Evolutionary conservation across 768 basidiomycete genomes (phyloP).

Genomic region (Neoboletus magnificus): DNA sequence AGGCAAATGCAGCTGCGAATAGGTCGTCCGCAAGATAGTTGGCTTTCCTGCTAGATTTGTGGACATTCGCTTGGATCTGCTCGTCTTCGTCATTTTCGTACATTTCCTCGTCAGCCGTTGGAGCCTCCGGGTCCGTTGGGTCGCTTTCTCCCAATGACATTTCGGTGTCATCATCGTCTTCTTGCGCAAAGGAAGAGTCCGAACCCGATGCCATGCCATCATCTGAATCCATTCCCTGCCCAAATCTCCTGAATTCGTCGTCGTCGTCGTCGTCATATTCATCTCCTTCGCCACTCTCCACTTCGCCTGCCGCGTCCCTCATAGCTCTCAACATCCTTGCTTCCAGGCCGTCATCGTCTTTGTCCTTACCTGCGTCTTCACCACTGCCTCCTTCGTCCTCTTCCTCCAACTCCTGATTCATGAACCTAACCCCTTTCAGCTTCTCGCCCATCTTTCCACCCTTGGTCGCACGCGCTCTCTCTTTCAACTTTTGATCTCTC

Average conservation of each 20-base stretch:
- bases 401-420: conserved; percentile 6
- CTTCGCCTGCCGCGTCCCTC: conserved; percentile 26
- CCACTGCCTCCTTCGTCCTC: conserved; percentile 26
- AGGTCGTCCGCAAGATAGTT: conserved; percentile 66
- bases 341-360: conserved; percentile 23
- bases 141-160: conserved; percentile 11
- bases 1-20: conserved; percentile 54
- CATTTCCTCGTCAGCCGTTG: conserved; percentile 20
- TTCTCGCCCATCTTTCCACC: conserved; percentile 6
- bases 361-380: conserved; percentile 21
- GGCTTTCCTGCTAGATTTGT: conserved; percentile 31
- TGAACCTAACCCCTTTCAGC: conserved; percentile 12
- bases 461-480: conserved; percentile 35
- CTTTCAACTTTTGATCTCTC: conserved; percentile 49
- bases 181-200: conserved; percentile 12
- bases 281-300: conserved; percentile 12
- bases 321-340: conserved; percentile 29
- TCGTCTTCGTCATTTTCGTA: conserved; percentile 11
- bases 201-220: conserved; percentile 11
- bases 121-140: conserved; percentile 9
- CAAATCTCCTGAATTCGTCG: conserved; percentile 11
- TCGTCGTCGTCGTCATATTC: conserved; percentile 22
- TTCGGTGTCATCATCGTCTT: conserved; percentile 13
- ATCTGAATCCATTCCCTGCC: conserved; percentile 7
- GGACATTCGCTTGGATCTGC: neutral